phyloP scores from a whole-genome alignment of 2,329 filamentous ascomycete genomes.

The Harringtonia aguacate region DNA sequence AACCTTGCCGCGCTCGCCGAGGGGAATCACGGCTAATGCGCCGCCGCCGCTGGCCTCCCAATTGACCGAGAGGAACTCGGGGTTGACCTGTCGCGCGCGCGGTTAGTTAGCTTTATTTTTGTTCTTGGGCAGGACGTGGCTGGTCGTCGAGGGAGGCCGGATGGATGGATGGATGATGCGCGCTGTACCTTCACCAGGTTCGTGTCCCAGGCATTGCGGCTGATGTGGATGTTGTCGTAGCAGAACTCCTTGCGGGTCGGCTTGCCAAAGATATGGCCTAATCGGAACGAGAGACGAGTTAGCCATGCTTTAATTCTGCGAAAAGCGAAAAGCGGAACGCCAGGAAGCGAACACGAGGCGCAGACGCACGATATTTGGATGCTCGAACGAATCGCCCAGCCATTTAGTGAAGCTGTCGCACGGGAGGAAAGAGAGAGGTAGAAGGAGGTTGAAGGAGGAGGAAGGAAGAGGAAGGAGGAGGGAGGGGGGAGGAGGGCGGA shows the following conservation, averaged over 20 bases:
- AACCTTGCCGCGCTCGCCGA: constrained; percentile 79
- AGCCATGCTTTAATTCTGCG: too few relatives aligned
- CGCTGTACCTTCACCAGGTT: constrained; percentile 83
- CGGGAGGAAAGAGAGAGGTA: background rate
- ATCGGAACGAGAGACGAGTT: background rate
- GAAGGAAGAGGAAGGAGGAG: background rate
- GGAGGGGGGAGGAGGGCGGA: background rate
- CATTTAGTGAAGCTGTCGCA: constrained; percentile 27
- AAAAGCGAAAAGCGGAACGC: background rate
- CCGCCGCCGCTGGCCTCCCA: constrained; percentile 96
- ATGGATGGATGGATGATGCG: too few relatives aligned
- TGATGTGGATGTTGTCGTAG: constrained; percentile 96
- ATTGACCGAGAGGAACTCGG: constrained; percentile 92
- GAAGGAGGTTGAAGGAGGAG: background rate
- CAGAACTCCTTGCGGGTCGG: constrained; percentile 93
- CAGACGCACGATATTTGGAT: constrained; percentile 54
- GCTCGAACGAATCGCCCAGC: constrained; percentile 56
- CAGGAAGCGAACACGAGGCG: background rate
- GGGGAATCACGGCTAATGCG: constrained; percentile 90
- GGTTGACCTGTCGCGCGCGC: constrained; percentile 61
- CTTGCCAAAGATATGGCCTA: constrained; percentile 97
- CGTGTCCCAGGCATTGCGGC: constrained; percentile 98
- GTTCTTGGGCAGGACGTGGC: background rate
- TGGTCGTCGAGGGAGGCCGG: too few relatives aligned
- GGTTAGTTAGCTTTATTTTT: constrained; percentile 6